Percentiles rank a stretch among this genome's conserved stretches.
Conservation (phyloP, 108 stramenopile genomes). For the Schizochytrium sp. region DNA sequence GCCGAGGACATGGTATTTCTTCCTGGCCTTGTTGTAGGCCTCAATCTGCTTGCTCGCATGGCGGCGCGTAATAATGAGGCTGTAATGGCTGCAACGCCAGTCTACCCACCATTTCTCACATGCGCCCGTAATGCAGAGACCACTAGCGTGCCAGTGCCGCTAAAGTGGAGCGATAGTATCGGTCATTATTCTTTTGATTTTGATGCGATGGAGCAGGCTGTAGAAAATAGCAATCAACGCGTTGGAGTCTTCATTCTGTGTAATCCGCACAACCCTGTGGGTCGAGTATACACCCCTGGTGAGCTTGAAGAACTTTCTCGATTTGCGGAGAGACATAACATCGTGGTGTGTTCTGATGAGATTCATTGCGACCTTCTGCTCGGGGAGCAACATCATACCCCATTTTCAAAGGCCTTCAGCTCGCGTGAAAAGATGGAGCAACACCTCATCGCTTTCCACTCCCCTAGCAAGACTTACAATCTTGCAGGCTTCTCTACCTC, state of each 20-base stretch:
- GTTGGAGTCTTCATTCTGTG: conserved; percentile 50
- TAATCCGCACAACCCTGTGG: conserved; percentile 57
- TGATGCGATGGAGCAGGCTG: conserved; percentile 59
- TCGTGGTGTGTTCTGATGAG: conserved; percentile 33
- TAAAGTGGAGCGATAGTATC: not conserved
- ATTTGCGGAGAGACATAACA: not conserved
- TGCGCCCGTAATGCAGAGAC: conserved; percentile 8
- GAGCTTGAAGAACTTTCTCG: not conserved
- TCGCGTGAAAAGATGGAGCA: not conserved
- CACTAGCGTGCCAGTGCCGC: not conserved
- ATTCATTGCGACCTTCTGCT: conserved; percentile 59
- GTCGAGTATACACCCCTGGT: not conserved
- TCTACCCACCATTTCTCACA: conserved; percentile 45
- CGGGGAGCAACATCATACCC: not conserved
- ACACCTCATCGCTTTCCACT: not conserved
- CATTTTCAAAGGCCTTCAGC: not conserved
- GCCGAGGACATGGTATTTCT: conserved; percentile 20
- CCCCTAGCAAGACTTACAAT: conserved; percentile 59
- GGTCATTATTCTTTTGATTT: conserved; percentile 33
- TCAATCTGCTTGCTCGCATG: conserved; percentile 20
- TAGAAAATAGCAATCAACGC: not conserved
- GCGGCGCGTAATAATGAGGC: conserved; percentile 7
- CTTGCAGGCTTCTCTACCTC: not conserved
- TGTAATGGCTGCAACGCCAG: not conserved
- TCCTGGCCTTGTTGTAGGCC: conserved; percentile 4